Conservation (phyloP, 805 yeast genomes). For the Sungouiozyma ichnusensis region DNA sequence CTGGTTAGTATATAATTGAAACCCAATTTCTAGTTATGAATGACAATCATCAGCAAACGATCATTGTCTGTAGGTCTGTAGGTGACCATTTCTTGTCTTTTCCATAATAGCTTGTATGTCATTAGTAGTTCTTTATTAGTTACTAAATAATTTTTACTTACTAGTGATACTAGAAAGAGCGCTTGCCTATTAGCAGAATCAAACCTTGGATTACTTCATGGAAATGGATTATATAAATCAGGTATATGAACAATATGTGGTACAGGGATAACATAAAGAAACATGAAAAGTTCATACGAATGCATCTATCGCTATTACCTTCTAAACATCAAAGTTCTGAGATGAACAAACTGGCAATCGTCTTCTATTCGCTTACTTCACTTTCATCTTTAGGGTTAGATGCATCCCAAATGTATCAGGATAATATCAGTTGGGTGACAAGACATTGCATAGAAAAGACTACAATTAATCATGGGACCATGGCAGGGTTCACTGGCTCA, state of each 20-base stretch:
- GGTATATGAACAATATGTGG: background rate
- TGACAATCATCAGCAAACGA: no score
- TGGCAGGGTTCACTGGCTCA: constrained; percentile 24
- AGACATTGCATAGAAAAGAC: constrained; percentile 18
- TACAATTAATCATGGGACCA: constrained; percentile 22
- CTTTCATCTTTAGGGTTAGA: constrained; percentile 21
- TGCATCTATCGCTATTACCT: constrained; percentile 48
- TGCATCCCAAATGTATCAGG: constrained; percentile 21
- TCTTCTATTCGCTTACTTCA: constrained; percentile 61
- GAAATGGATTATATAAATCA: no score
- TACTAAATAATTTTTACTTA: no score
- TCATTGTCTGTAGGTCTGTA: no score
- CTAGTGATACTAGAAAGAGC: no score
- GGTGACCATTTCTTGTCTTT: no score
- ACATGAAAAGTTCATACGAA: constrained; percentile 35
- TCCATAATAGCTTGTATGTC: no score
- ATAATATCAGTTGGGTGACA: constrained; percentile 24
- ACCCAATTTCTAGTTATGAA: no score
- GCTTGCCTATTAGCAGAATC: no score
- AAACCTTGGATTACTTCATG: no score
- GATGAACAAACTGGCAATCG: constrained; percentile 56
- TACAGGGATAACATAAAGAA: constrained; percentile 7
- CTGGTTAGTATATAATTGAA: no score
- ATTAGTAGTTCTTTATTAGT: no score
- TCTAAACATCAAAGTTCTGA: constrained; percentile 50